Conservation (phyloP, 306 rosid species). For the Rubus idaeus region DNA sequence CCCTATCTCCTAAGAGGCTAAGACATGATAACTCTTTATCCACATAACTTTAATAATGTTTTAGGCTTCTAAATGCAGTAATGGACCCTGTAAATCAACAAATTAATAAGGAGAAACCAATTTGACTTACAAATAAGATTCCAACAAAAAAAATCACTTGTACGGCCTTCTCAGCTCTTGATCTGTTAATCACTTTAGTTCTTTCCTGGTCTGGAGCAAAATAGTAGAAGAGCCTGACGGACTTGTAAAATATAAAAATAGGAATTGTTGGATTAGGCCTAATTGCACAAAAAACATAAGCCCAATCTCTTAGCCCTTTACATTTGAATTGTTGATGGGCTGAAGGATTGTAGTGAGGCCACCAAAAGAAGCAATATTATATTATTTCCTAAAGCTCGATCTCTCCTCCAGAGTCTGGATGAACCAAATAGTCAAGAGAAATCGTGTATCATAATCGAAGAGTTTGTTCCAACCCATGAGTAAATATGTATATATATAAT, state of each 20-base stretch:
- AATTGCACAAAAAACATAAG: not conserved
- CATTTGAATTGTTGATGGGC: not conserved
- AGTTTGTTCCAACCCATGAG: too few species aligned
- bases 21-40: not conserved
- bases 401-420: too few species aligned
- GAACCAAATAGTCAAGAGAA: too few species aligned
- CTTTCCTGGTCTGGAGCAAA: not conserved
- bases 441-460: too few species aligned
- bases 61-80: not conserved
- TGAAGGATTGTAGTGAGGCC: not conserved
- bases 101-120: not conserved
- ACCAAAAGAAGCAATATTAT: not conserved
- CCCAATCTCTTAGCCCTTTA: not conserved
- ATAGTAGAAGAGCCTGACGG: not conserved
- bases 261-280: not conserved
- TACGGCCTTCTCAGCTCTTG: too few species aligned
- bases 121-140: not conserved
- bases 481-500: too few species aligned
- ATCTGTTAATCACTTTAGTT: not conserved
- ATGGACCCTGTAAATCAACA: not conserved
- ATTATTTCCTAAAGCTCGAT: too few species aligned
- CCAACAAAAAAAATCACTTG: too few species aligned
- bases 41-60: not conserved
- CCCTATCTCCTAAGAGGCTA: too few species aligned
- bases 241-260: not conserved